Evolutionary conservation across 345 rosid genomes (phyloP).

Genomic region (Populus ilicifolia): DNA sequence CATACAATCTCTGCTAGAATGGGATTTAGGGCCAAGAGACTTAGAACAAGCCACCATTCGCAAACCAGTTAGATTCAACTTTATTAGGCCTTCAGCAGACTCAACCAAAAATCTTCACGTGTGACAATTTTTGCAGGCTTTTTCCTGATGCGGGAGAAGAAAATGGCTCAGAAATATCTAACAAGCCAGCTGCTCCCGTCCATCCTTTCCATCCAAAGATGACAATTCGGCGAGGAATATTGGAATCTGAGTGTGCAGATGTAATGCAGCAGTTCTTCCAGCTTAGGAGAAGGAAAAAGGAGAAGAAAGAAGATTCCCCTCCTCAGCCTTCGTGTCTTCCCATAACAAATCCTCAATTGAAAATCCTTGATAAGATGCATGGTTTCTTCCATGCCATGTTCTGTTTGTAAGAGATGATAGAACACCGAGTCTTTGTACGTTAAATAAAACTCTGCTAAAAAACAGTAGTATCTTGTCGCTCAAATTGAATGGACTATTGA

Average conservation of each 20-base stretch:
- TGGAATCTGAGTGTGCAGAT: slow-evolving; percentile 78
- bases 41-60: background rate
- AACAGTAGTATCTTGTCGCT: background rate
- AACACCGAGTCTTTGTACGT: background rate
- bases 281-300: slow-evolving; percentile 76
- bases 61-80: background rate
- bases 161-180: slow-evolving; percentile 37
- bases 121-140: slow-evolving; percentile 45
- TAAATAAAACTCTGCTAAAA: background rate
- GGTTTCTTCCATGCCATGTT: slow-evolving; percentile 57
- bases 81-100: background rate
- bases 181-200: slow-evolving; percentile 70
- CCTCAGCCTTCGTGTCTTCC: slow-evolving; percentile 54
- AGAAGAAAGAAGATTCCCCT: slow-evolving; percentile 37
- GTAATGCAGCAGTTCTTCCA: slow-evolving; percentile 89
- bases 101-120: background rate
- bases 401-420: slow-evolving; percentile 45
- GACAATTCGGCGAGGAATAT: slow-evolving; percentile 70
- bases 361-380: slow-evolving; percentile 72
- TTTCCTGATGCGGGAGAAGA: slow-evolving; percentile 51
- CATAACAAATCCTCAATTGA: slow-evolving; percentile 54
- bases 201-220: slow-evolving; percentile 96
- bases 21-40: background rate
- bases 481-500: background rate
- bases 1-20: background rate